phyloP scores from a whole-genome alignment of 2,329 filamentous ascomycete species.

The Cladosporium austrohemisphaericum region DNA sequence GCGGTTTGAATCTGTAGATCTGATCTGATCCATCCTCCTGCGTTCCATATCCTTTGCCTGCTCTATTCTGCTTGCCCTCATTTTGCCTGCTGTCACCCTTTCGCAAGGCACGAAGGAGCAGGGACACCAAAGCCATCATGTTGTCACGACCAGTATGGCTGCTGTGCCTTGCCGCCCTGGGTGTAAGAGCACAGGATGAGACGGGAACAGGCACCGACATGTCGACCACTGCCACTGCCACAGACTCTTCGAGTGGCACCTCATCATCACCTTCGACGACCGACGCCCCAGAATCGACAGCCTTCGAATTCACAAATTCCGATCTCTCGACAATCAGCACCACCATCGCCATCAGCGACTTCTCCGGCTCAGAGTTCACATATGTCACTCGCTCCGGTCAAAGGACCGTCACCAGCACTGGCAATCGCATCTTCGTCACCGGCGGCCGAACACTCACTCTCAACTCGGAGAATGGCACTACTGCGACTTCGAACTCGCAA shows the following conservation, averaged over 20 bases:
- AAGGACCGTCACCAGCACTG: slow-evolving; percentile 27
- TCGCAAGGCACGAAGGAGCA: no score
- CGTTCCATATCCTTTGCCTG: slow-evolving; percentile 6
- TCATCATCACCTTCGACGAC: slow-evolving; percentile 5
- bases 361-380: slow-evolving; percentile 27
- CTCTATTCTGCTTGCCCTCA: not conserved
- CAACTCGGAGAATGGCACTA: slow-evolving; percentile 26
- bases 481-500: slow-evolving; percentile 23
- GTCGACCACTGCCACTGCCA: slow-evolving; percentile 26
- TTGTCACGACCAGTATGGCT: slow-evolving; percentile 29
- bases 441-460: slow-evolving; percentile 7
- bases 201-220: slow-evolving; percentile 21
- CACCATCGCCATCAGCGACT: slow-evolving; percentile 18
- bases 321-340: slow-evolving; percentile 22
- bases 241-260: slow-evolving; percentile 16
- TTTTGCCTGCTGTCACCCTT: not conserved
- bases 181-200: slow-evolving; percentile 29
- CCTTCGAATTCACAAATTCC: slow-evolving; percentile 26
- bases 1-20: slow-evolving; percentile 1
- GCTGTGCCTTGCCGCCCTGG: slow-evolving; percentile 33
- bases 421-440: not conserved
- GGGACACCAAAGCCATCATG: slow-evolving; percentile 24
- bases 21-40: not conserved
- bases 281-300: not conserved
- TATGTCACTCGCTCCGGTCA: slow-evolving; percentile 28